A percentile compares a stretch with the other conserved stretches of the same genome.
Conservation (phyloP, 2,329 filamentous ascomycete genomes). For the Falciphora oryzae region DNA sequence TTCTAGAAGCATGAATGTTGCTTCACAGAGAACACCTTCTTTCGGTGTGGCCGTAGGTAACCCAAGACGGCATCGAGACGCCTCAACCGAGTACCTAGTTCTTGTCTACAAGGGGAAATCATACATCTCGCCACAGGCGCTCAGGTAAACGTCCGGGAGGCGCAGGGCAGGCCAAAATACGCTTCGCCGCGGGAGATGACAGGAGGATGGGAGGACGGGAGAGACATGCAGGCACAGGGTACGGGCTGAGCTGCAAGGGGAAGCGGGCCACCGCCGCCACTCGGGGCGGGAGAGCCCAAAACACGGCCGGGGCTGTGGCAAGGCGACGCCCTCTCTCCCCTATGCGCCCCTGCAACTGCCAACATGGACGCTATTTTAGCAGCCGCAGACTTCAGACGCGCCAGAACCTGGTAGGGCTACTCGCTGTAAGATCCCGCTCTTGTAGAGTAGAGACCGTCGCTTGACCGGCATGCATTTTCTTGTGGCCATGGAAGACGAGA, state of each 20-base stretch:
- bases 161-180: neutral
- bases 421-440: neutral
- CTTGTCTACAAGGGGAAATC: neutral
- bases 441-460: no score
- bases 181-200: neutral
- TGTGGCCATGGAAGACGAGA: neutral
- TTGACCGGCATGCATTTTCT: neutral
- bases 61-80: neutral
- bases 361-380: conserved; percentile 2
- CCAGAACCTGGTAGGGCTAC: neutral
- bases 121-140: neutral
- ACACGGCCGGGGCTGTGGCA: neutral
- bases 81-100: neutral
- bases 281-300: neutral
- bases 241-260: neutral
- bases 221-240: neutral
- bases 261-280: neutral
- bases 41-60: neutral
- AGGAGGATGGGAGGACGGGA: neutral
- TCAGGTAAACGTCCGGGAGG: neutral
- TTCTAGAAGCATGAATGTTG: conserved; percentile 2
- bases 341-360: neutral
- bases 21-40: neutral
- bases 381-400: conserved; percentile 8
- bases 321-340: neutral